A percentile compares a stretch with the other conserved stretches of the same genome.
Conservation (phyloP, 202 grass and related monocot genomes). For the Eragrostis tef region DNA sequence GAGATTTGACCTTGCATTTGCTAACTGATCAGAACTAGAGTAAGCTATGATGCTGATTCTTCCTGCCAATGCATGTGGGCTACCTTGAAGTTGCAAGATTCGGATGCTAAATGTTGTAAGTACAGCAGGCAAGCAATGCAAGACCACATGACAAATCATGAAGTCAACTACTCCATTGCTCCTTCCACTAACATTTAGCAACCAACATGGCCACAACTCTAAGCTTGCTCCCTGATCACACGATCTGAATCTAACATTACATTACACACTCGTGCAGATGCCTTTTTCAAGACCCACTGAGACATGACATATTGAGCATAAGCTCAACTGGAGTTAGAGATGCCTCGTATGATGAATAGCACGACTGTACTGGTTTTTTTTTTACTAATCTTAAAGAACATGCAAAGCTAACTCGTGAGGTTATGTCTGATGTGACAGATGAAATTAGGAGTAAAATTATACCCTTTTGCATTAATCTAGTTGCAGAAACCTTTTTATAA, state of each 20-base stretch:
- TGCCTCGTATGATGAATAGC: background rate
- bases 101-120: slow-evolving; percentile 17
- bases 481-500: too few species aligned
- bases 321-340: background rate
- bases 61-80: slow-evolving; percentile 34
- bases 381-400: too few species aligned
- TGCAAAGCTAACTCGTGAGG: too few species aligned
- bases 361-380: too few species aligned
- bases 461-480: too few species aligned
- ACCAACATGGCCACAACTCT: background rate
- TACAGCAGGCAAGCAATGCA: background rate
- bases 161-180: background rate
- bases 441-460: too few species aligned
- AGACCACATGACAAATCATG: slow-evolving; percentile 11
- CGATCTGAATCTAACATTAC: background rate
- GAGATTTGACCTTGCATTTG: background rate
- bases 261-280: background rate
- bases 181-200: background rate
- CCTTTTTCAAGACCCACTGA: background rate
- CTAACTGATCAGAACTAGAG: background rate
- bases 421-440: too few species aligned
- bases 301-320: background rate
- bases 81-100: slow-evolving; percentile 4
- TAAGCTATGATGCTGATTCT: slow-evolving; percentile 32
- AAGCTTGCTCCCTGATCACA: background rate